Base-by-base conservation (phyloP, 2,329 filamentous ascomycete species). In the Xylariaceae sp. region DNA sequence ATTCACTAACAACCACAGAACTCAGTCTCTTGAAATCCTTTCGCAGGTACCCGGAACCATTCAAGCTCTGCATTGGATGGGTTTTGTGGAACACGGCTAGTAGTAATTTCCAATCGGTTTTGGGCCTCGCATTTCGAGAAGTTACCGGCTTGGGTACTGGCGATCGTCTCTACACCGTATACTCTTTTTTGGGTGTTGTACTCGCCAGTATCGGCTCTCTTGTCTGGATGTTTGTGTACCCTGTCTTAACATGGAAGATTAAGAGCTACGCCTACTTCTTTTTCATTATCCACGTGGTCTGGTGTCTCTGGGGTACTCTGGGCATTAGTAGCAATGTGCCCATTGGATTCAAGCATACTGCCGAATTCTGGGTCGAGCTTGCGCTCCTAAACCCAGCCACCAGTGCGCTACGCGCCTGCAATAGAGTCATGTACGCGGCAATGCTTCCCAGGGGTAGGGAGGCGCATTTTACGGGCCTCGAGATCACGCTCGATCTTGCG, bases 61-160 rank as follows among this genome's bases (percentile, higher is more conserved):
- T 59, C 35, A 59, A 59, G 49, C 49, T 59, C 26, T 59, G 56
- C 30, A 48, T 53, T n/a, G 56, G 56, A 11, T 59, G 56, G 56
- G 53, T 55, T 5, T 53, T 59, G 18, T 59, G 53, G 48, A 52
- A 59, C 26, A 52, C 52, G n/a, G 56, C 56, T 6, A 53, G 33
- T 8, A 49, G 42, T 16, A 59, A 59, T 32, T 59, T 59, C 36
- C 47, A 49, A 33, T 52, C 56, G 7, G 36, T 59, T 2, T 10
- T 59, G 6, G 53, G 41, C 35, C 29, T 52, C 2, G 45, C 50
- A 6, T 59, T 59, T 26, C 53, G 48, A 24, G 56, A 59, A 45
- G 41, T 49, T 3, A 57, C 39, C 13, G 56, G 53, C 16, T 18
- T 59, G 3, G 53, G 49, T 4, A 43, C 42, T 1, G 56, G 49